Base-by-base conservation (phyloP, 2,329 filamentous ascomycete species). In the Pseudogymnoascus sp. region DNA sequence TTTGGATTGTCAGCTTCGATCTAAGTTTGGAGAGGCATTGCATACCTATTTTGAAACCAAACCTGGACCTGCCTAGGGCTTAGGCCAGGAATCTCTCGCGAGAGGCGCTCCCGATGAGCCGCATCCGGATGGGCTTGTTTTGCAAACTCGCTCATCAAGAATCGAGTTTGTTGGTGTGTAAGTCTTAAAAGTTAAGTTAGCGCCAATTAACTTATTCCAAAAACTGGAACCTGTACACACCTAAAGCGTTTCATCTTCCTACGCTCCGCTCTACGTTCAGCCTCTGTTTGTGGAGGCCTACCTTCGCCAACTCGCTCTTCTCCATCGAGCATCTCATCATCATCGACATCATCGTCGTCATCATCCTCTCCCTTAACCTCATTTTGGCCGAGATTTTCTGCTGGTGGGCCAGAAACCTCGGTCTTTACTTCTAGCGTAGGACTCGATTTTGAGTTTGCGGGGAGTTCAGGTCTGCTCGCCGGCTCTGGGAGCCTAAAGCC, bases 11-110 rank as follows among this genome's bases (percentile, higher is more conserved):
- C 5, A 57, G 59, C 60, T 59, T 41, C 57, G 21, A 34, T 45
- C 35, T 34, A 48, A 61, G 38, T 41, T 21, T 48, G 26, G 52
- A 35, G 38, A 57, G 59, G 15, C n/a, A 52, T 63, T 58, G 69
- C 80, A 67, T 81, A 96, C 92, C 92, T 84, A 74, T 97, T 97
- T 74, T 97, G 92, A 74, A 97, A 97, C 92, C 92, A 97, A 57
- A 97, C 92, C 73, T 97, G 92, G 21, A 97, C 92, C 71, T 97
- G 92, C 63, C 92, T 84, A 35, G 92, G 90, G 68, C 89, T 96
- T 56, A 97, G 75, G 0, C 92, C 92, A 30, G 92, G 92, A 48
- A 97, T 96, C 71, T 96, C 90, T 64, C 88, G 80, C 3, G 92
- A 92, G 35, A 97, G 78, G 52, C 90, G 82, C 71, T 96, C 92